Base-by-base conservation (phyloP, 73 alveolate genomes). In the Paramecium octaurelia region DNA sequence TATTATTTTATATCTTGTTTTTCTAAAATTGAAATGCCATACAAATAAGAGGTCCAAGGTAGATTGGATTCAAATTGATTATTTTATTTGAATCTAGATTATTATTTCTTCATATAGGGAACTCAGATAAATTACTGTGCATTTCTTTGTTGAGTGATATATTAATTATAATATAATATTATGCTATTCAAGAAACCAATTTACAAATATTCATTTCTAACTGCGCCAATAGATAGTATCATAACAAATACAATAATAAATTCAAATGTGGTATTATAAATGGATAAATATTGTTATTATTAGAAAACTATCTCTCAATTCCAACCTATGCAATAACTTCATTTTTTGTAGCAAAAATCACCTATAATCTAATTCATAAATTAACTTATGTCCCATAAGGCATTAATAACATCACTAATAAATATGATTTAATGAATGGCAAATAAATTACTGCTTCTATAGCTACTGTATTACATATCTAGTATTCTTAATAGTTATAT, bases 31-130 rank as follows among this genome's bases (percentile, higher is more conserved):
- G 59, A 75, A 75, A 35, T 73, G 36, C 20, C 60, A 38, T 38
- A n/a, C 2, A 14, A 75, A 42, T 42, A 21, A 35, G 14, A 75
- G 88, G 38, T 75, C 58, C 2, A 75, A 38, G n/a, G 58, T 38
- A n/a, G 88, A 69, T 14, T 75, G 88, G 88, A 75, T 75, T 10
- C 18, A 75, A 35, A 29, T 75, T 21, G 88, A 75, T 75, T 64
- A 64, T 64, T n/a, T 14, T 3, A 31, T 64, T 64, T 31, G 84
- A 64, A 64, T 64, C 84, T 21, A 64, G 27, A 9, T 34, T 64
- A 64, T n/a, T n/a, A n/a, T n/a, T n/a, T 14, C 46, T 31, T 1
- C 50, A 1, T 64, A 64, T 64, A 64, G 27, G 27, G 24, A 27
- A 64, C 0, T 64, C 7, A 64, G 84, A 27, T 27, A 7, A 27